Base-by-base conservation (phyloP, 495 filamentous ascomycete genomes). In the Lasiosphaeris hirsuta region DNA sequence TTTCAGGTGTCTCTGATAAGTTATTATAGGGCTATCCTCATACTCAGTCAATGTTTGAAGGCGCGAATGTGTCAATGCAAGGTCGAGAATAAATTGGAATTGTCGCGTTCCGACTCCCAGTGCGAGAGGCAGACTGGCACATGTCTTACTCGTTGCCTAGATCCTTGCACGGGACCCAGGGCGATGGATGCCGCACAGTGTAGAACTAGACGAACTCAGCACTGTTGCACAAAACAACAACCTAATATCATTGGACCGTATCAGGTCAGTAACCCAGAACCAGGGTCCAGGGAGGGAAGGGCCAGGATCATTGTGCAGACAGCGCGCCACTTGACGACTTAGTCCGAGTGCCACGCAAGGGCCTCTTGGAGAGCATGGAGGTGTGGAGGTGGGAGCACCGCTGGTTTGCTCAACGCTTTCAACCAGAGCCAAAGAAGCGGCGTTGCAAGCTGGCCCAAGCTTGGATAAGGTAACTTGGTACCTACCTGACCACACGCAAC, bases 401-500 rank as follows among this genome's bases (percentile, higher is more conserved):
- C 46, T 13, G 23, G 23, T 30, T 30, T 30, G 23, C 5, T 17
- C 33, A 17, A 30, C 13, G 13, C 8, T 49, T 8, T 14, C 46
- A 15, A 33, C 33, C 46, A 14, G 15, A 51, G 36, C 49, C 49
- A 51, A 40, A 18, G 49, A 40, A 35, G 49, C 35, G 49, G 49
- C 49, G 49, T 51, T 46, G 33, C n/a, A 51, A 39, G 13, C 18
- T 34, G 49, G 49, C 15, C 49, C 49, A 18, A 30, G 23, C 23
- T 30, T 30, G 23, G 5, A 30, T 30, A 30, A 30, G 23, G 23
- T 30, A 30, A 30, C 23, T 30, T 30, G 23, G 23, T 30, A 30
- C 23, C 23, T 30, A 5, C 2, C 23, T n/a, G n/a, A n/a, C 23
- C 23, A 30, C 23, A 30, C 23, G 23, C 23, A 30, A 30, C 2